Evolutionary conservation across 768 basidiomycete species (phyloP), one percentile per base, ranked within the genome.

Genomic region (Lentinula edodes): DNA sequence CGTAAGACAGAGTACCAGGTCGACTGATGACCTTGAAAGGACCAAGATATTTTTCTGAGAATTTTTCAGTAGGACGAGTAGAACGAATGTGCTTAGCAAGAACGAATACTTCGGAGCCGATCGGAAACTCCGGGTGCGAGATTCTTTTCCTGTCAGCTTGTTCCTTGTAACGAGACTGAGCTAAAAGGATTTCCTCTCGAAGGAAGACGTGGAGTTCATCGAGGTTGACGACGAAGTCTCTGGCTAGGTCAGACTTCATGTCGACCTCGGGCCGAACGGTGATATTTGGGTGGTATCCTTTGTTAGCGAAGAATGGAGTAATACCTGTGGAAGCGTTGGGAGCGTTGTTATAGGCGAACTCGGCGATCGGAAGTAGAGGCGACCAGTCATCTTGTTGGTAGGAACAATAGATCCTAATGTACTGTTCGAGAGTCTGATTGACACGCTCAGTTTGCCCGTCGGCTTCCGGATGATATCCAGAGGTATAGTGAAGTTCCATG

Each of bases 271-370:
- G 67, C 32, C 67, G 55, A n/a, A 69, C 48, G 0, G 66, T 28
- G 23, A 69, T 41, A 13, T 61, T 59, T 1, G 70, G 70, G 54
- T 72, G 60, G 32, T 66, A 72, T 16, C 72, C 69, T 46, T 70
- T 66, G 60, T 72, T 71, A 1, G 68, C 63, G n/a, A 66, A 71
- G 64, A 73, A 72, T 0, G 68, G 71, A 34, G 70, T 64, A n/a
- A 67, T 52, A 2, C 66, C 61, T 23, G 70, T 73, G 4, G 70
- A 64, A 0, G 69, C 45, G 38, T 67, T 65, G 6, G 63, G 58
- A 23, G 68, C 45, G 43, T 70, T 69, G 61, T 73, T 73, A 63
- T 68, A 72, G 4, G 69, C 65, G n/a, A 73, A 73, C 41, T 73
- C 70, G 0, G 71, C 66, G 10, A 66, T 62, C 15, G 68, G 65